A percentile compares a stretch with the other conserved stretches of the same genome.
phyloP scores from a whole-genome alignment of 2,329 filamentous ascomycete genomes.

The Fusarium beomiforme region DNA sequence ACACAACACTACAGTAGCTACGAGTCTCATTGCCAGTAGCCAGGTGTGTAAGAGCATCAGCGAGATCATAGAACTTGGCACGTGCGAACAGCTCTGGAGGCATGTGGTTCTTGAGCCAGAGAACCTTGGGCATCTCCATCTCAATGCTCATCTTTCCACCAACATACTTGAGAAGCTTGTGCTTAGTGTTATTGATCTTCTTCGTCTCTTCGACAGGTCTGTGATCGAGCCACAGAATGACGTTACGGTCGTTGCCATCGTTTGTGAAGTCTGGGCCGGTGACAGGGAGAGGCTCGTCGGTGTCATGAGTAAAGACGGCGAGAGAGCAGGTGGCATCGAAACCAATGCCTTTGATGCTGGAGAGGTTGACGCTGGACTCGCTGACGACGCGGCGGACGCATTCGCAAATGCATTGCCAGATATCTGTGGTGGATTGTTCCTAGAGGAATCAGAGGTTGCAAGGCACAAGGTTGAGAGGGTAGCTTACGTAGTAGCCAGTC shows the following conservation, averaged over 20 bases:
- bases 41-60: constrained; percentile 91
- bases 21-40: constrained; percentile 92
- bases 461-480: background rate
- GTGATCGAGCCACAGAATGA: constrained; percentile 98
- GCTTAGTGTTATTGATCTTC: constrained; percentile 90
- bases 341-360: constrained; percentile 86
- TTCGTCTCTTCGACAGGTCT: constrained; percentile 89
- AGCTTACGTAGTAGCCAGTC: constrained; percentile 75
- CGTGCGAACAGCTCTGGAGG: constrained; percentile 86
- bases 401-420: constrained; percentile 93
- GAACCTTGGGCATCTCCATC: constrained; percentile 98
- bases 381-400: constrained; percentile 85
- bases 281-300: constrained; percentile 89
- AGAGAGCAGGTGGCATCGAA: constrained; percentile 99
- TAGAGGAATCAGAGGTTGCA: constrained; percentile 35
- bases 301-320: constrained; percentile 87
- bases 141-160: constrained; percentile 99
- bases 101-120: constrained; percentile 99
- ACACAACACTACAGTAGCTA: constrained; percentile 95
- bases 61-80: constrained; percentile 97
- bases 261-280: constrained; percentile 84
- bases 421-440: constrained; percentile 99
- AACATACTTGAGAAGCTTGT: constrained; percentile 94
- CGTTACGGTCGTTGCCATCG: constrained; percentile 87
- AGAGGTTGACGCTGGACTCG: constrained; percentile 81